Conservation (phyloP, 2,329 filamentous ascomycete genomes). For the Epichloe sibirici region DNA sequence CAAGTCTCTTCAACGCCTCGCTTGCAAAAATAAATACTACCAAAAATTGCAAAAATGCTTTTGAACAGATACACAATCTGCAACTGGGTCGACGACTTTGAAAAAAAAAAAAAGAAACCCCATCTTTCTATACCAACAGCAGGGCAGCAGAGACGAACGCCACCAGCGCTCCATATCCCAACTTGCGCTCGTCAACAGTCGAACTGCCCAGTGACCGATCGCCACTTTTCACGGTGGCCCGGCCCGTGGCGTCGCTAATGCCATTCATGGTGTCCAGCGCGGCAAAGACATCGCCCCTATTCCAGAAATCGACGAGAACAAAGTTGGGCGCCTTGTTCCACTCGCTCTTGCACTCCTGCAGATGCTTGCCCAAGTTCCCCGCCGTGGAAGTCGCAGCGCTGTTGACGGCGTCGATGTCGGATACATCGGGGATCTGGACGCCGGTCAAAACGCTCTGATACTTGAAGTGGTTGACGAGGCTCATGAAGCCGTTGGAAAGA, state of each 20-base stretch:
- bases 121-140: constrained; percentile 19
- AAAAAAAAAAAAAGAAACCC: background rate
- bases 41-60: constrained; percentile 5
- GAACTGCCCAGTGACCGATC: constrained; percentile 9
- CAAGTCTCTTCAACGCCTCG: too few relatives aligned
- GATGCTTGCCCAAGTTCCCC: constrained; percentile 44
- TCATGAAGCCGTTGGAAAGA: constrained; percentile 46
- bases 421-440: constrained; percentile 50
- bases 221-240: constrained; percentile 11
- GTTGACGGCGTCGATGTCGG: constrained; percentile 52
- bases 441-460: constrained; percentile 42
- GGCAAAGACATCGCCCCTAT: constrained; percentile 55
- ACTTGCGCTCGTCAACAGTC: constrained; percentile 7
- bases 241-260: constrained; percentile 27
- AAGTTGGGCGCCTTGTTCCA: constrained; percentile 60
- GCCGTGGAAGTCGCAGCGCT: constrained; percentile 37
- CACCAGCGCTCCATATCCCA: constrained; percentile 28
- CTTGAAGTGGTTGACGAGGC: constrained; percentile 72
- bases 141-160: constrained; percentile 31
- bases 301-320: constrained; percentile 70
- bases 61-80: background rate
- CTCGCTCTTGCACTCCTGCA: constrained; percentile 37
- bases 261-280: constrained; percentile 59
- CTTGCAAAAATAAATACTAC: background rate
- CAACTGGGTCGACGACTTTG: background rate